A percentile compares a stretch with the other conserved stretches of the same genome.
These are phyloP conservation scores for Pyricularia grisea DNA, from an alignment of 2,329 filamentous ascomycete species.

Conservation along the genomic window DNA sequence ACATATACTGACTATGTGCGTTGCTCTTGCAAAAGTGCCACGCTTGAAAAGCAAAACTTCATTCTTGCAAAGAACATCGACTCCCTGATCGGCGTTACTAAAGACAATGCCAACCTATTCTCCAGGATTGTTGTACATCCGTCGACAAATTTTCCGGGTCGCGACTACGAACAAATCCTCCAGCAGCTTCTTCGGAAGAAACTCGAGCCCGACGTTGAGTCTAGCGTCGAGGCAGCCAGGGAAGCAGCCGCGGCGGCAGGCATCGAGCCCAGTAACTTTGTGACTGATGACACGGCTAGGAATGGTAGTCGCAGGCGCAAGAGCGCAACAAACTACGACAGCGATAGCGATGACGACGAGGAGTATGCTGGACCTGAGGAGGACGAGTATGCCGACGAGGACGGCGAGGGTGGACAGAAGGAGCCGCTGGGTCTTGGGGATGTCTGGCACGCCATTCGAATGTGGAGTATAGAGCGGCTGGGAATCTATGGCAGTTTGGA, in stretches of 20 bases:
- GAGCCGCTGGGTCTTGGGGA: slow-evolving; percentile 24
- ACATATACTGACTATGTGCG: neutral
- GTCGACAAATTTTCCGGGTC: slow-evolving; percentile 64
- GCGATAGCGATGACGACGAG: slow-evolving; percentile 17
- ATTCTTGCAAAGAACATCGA: slow-evolving; percentile 64
- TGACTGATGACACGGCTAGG: slow-evolving; percentile 10
- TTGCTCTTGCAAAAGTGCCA: slow-evolving; percentile 39
- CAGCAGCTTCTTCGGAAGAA: slow-evolving; percentile 72
- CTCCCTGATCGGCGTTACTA: slow-evolving; percentile 55
- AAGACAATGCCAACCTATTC: slow-evolving; percentile 58
- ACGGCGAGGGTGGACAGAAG: slow-evolving; percentile 23
- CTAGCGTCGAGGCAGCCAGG: slow-evolving; percentile 58
- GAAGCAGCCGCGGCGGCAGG: slow-evolving; percentile 28
- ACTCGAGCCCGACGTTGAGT: slow-evolving; percentile 67
- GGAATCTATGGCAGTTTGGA: slow-evolving; percentile 30
- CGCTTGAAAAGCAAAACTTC: slow-evolving; percentile 60
- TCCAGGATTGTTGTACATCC: slow-evolving; percentile 65
- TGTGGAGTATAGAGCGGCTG: slow-evolving; percentile 21
- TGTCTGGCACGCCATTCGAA: slow-evolving; percentile 25
- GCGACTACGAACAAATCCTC: slow-evolving; percentile 56
- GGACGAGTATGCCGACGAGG: slow-evolving; percentile 23
- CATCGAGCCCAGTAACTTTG: slow-evolving; percentile 18
- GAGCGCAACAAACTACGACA: slow-evolving; percentile 19
- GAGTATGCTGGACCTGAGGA: slow-evolving; percentile 11
- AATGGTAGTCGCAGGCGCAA: slow-evolving; percentile 20